Base-by-base conservation (phyloP, 768 basidiomycete genomes). In the Chiua virens region DNA sequence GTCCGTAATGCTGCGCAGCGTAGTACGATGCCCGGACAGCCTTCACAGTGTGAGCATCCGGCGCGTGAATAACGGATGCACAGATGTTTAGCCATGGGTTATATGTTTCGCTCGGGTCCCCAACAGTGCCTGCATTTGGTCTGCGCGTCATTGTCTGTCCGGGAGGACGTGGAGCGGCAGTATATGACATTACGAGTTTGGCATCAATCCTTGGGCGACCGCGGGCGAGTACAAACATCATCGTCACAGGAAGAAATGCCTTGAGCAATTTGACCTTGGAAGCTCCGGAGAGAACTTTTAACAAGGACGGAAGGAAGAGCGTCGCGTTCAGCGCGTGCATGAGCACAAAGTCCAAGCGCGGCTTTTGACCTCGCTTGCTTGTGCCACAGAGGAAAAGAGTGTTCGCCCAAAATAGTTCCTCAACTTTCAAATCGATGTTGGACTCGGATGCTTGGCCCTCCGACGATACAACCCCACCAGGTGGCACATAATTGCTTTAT, bases 251-350 rank as follows among this genome's bases (percentile, higher is more conserved):
- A 3, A 79, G 55, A 58, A 74, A 75, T 1, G 73, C 66, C 39
- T 73, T 71, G n/a, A 84, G 59, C 9, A 85, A 66, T 21, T 66
- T 70, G 5, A 73, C 77, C 59, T 77, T 78, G 36, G 75, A 67
- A 21, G 59, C 63, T 10, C 63, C 55, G 27, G 63, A 55, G 8
- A 71, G 51, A 10, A 64, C 64, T 10, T 59, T 58, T 32, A 79
- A 54, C 34, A 78, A 59, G 0, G 77, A 74, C 22, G 73, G 72
- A 8, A 84, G 56, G 65, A 82, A 81, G 5, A 82, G 56, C 8
- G 79, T 71, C 32, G 75, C 75, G 10, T 76, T 83, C 40, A 84
- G 68, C 41, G 81, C 57, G 56, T 84, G 83, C 80, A 81, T 79
- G 45, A 84, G 65, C 75, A 82, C 80, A 68, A 84, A 74, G 51